Percentiles rank a stretch among this genome's conserved stretches.
These are phyloP conservation scores for Nosema muscidifuracis DNA, from an alignment of 371 early-diverging fungal species.

Conservation along the genomic window DNA sequence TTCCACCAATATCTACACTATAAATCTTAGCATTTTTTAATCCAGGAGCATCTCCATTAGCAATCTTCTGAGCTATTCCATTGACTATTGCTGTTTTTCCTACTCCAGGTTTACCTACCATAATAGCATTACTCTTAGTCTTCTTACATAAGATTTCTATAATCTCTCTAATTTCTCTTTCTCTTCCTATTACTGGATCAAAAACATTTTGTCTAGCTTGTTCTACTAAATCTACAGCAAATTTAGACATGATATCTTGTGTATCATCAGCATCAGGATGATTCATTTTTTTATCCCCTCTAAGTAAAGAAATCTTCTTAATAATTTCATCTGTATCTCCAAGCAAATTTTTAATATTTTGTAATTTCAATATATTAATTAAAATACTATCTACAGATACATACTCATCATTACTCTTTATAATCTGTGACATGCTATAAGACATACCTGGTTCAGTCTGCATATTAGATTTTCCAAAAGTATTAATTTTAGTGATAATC, in stretches of 20 bases:
- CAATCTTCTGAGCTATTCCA: conserved; percentile 82
- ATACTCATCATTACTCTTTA: conserved; percentile 22
- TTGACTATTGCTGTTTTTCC: conserved; percentile 67
- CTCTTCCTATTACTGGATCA: conserved; percentile 79
- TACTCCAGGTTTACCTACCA: conserved; percentile 74
- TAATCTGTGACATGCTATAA: conserved; percentile 7
- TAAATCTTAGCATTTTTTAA: conserved; percentile 73
- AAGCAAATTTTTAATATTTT: conserved; percentile 19
- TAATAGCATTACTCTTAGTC: conserved; percentile 79
- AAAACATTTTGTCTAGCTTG: conserved; percentile 70
- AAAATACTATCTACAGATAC: conserved; percentile 38
- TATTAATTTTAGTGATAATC: conserved; percentile 30
- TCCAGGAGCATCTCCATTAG: conserved; percentile 81
- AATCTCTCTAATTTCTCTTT: conserved; percentile 72
- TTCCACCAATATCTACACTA: conserved; percentile 85
- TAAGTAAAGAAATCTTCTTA: conserved; percentile 15
- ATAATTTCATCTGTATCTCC: conserved; percentile 22
- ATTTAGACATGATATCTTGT: conserved; percentile 68
- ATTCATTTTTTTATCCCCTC: conserved; percentile 36
- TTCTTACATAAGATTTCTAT: conserved; percentile 71
- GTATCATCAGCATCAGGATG: conserved; percentile 38
- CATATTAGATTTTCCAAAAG: conserved; percentile 17
- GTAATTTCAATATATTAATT: conserved; percentile 7
- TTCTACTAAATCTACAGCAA: conserved; percentile 78
- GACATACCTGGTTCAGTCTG: conserved; percentile 16